Evolutionary conservation across 2,329 filamentous ascomycete species (phyloP), one percentile per base, ranked within the genome.

Genomic region (Fusarium oxysporum): DNA sequence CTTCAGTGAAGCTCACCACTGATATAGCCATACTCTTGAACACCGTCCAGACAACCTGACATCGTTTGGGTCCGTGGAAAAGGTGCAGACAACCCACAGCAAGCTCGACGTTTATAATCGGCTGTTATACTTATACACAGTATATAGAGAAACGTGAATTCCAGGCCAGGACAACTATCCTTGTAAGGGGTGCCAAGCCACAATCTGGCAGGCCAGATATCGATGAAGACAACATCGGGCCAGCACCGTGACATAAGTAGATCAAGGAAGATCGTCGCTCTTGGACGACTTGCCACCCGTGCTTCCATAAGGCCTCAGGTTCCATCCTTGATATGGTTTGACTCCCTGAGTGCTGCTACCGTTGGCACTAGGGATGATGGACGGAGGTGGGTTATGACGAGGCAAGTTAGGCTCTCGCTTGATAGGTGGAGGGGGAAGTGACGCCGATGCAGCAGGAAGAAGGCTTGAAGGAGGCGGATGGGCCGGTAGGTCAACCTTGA

Each of bases 381-480:
- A 79, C 30, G 79, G 75, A 38, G 76, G 78, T 44, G 74, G 76
- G 50, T 77, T 85, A 82, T 75, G 78, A 53, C 77, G 74, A 81
- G 82, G 63, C 44, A 68, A 63, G 25, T 70, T 76, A 10, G 76
- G 65, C 62, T 83, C 80, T 65, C 77, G 75, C 73, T 81, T 83
- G 30, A 77, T 59, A 43, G 81, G 81, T 43, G 75, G 80, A 40
- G 80, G 78, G 33, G 83, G 82, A 23, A 83, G 73, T 21, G 83
- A 84, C 35, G 82, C 75, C 28, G 80, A 81, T 21, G 82, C 80
- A 47, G 82, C 81, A 38, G 83, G 82, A 41, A 84, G 79, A n/a
- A 80, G 73, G 57, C 81, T 81, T n/a, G 74, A 70, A 16, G 60
- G 68, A 30, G 76, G 73, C 33, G 71, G 72, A 8, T 66, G 70